Conservation (phyloP, 306 rosid genomes). For the Glycine tomentella region DNA sequence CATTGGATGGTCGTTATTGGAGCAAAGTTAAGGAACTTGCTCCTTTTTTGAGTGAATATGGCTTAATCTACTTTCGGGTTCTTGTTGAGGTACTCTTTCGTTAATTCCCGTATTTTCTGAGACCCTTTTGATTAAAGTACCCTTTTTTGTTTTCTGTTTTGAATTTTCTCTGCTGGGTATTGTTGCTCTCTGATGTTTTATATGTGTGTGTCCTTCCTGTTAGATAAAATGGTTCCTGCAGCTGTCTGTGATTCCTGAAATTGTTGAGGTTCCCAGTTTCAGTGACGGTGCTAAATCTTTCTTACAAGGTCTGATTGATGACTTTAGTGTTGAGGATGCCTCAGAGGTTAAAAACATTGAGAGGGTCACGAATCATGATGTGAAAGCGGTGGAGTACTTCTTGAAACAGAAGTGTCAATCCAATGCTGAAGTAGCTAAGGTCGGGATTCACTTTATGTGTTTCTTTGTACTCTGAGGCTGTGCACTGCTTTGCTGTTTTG, state of each 20-base stretch:
- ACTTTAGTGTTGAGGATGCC: slow-evolving; percentile 66
- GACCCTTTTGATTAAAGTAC: slow-evolving; percentile 12
- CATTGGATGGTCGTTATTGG: slow-evolving; percentile 83
- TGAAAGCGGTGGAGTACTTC: slow-evolving; percentile 90
- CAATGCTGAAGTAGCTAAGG: slow-evolving; percentile 75
- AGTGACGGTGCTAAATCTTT: slow-evolving; percentile 65
- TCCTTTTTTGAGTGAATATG: slow-evolving; percentile 70
- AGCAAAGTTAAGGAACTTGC: slow-evolving; percentile 68
- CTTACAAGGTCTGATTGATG: slow-evolving; percentile 66
- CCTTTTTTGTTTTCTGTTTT: not conserved
- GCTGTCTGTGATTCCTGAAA: slow-evolving; percentile 72
- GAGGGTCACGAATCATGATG: slow-evolving; percentile 85
- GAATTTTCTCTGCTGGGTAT: not conserved
- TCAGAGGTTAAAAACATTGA: slow-evolving; percentile 77
- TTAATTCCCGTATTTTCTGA: not conserved
- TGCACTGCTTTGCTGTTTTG: slow-evolving; percentile 15
- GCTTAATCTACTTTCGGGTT: slow-evolving; percentile 64
- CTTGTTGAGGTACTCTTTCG: slow-evolving; percentile 65
- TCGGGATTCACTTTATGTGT: slow-evolving; percentile 39
- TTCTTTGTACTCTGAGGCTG: not conserved
- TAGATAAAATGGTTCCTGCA: slow-evolving; percentile 83
- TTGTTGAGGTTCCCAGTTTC: slow-evolving; percentile 76
- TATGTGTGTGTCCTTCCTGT: slow-evolving; percentile 5
- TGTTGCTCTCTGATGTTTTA: not conserved
- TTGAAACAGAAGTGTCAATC: slow-evolving; percentile 79